These are phyloP conservation scores for Fusarium siculi DNA, from an alignment of 2,329 filamentous ascomycete species.

Conservation along the genomic window DNA sequence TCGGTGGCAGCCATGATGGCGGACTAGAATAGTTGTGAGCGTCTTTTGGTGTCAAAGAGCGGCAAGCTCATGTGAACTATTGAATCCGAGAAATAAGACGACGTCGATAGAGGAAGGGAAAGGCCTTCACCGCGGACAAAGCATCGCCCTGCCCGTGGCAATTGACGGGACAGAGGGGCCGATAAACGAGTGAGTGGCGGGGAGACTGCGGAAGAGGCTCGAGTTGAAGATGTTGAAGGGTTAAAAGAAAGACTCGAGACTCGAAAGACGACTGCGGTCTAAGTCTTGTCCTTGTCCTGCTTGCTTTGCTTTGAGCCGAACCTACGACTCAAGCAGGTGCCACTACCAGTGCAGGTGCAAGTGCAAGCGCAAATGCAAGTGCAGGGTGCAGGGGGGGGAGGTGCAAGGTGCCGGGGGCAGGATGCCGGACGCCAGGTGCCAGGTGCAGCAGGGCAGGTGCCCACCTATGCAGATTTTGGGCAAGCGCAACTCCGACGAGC, in stretches of 20 bases:
- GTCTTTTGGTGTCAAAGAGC: conserved; percentile 38
- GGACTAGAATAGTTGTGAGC: conserved; percentile 44
- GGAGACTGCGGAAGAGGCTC: conserved; percentile 37
- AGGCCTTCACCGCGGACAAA: conserved; percentile 51
- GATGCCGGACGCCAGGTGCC: conserved; percentile 39
- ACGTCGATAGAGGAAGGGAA: conserved; percentile 33
- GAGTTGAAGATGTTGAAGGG: conserved; percentile 42
- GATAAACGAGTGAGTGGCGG: conserved; percentile 43
- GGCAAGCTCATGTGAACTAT: conserved; percentile 37
- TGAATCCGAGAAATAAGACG: conserved; percentile 24
- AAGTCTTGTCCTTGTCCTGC: conserved; percentile 35
- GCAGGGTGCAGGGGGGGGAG: conserved; percentile 27
- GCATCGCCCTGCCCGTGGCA: conserved; percentile 52
- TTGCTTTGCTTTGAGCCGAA: conserved; percentile 34
- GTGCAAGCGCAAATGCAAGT: conserved; percentile 28
- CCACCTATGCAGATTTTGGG: conserved; percentile 35
- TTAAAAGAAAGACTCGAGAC: conserved; percentile 43
- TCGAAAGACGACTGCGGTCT: conserved; percentile 45
- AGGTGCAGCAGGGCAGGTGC: conserved; percentile 40
- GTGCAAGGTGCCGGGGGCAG: conserved; percentile 38
- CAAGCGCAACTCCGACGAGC: conserved; percentile 37
- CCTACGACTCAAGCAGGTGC: conserved; percentile 42
- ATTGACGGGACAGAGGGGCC: conserved; percentile 45
- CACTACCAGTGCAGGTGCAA: conserved; percentile 34
- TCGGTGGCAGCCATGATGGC: conserved; percentile 51